Percentiles rank a stretch among this genome's conserved stretches.
Evolutionary conservation across 169 alveolate genomes (phyloP).

Genomic region (Eimeria maxima): DNA sequence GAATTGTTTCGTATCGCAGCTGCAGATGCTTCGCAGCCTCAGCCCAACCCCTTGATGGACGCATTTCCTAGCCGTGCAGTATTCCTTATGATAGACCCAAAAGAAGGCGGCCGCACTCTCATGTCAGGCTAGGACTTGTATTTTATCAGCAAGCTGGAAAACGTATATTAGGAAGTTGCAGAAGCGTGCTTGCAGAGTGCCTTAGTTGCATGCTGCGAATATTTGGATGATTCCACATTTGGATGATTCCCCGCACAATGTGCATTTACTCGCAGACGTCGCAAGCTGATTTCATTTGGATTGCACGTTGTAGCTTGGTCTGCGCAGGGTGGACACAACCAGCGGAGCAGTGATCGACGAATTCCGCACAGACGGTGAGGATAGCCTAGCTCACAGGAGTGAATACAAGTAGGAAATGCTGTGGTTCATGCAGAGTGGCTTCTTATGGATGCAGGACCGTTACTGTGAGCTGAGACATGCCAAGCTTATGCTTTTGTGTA

Average conservation of each 20-base stretch:
- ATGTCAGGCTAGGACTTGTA: constrained; percentile 16
- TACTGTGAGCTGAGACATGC: background rate
- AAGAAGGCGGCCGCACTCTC: constrained; percentile 41
- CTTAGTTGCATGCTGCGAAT: background rate
- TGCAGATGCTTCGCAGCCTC: constrained; percentile 53
- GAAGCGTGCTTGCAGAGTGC: background rate
- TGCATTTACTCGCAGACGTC: background rate
- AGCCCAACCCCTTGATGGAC: constrained; percentile 68
- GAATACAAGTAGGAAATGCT: background rate
- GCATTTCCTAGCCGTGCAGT: constrained; percentile 77
- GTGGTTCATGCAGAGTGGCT: background rate
- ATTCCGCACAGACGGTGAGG: constrained; percentile 67
- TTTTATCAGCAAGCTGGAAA: background rate
- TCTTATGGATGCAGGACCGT: background rate
- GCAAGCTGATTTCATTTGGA: background rate
- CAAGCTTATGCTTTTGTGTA: background rate
- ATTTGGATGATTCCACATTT: background rate
- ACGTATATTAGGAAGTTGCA: too few relatives aligned
- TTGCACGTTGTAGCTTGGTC: background rate
- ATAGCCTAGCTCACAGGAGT: background rate
- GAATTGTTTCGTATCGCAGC: constrained; percentile 28
- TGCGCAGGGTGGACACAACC: constrained; percentile 72
- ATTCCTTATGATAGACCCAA: constrained; percentile 31
- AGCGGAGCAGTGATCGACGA: constrained; percentile 57
- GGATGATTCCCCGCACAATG: background rate